A percentile compares a stretch with the other conserved stretches of the same genome.
These are phyloP conservation scores for Coffea humblotiana DNA, from an alignment of 305 asterid genomes.

Conservation along the genomic window DNA sequence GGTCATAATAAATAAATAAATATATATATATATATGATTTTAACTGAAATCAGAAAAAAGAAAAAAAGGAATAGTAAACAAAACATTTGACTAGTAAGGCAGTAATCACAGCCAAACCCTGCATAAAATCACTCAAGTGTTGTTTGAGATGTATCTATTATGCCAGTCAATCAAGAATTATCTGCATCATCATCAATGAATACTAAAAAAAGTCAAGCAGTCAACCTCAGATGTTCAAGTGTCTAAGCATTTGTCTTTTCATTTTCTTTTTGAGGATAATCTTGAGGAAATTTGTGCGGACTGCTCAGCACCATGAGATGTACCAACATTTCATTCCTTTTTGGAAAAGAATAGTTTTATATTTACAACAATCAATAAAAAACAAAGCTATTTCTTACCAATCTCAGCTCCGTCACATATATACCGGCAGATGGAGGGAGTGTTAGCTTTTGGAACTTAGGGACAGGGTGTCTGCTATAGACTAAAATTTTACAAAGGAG, in stretches of 20 bases:
- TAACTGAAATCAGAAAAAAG: not conserved
- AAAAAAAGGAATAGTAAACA: not conserved
- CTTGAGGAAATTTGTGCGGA: not conserved
- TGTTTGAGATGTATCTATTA: not conserved
- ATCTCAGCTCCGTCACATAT: not conserved
- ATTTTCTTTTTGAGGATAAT: not conserved
- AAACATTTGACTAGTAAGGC: not conserved
- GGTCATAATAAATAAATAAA: too few relatives aligned
- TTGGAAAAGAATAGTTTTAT: not conserved
- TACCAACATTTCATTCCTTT: not conserved
- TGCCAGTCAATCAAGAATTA: not conserved
- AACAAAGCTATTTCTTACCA: not conserved
- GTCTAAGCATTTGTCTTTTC: not conserved
- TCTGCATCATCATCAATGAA: not conserved
- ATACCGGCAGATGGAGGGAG: too few relatives aligned
- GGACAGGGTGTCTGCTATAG: not conserved
- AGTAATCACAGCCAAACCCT: too few relatives aligned
- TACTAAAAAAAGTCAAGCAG: not conserved
- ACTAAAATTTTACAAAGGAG: slow-evolving; percentile 11
- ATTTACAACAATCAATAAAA: not conserved
- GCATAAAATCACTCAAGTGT: not conserved
- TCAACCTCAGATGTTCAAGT: not conserved
- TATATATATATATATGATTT: not conserved
- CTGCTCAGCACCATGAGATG: not conserved
- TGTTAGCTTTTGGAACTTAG: not conserved